Evolutionary conservation across 805 yeast genomes (phyloP), one percentile per base, ranked within the genome.

Genomic region (Saccharomycopsis malanga): DNA sequence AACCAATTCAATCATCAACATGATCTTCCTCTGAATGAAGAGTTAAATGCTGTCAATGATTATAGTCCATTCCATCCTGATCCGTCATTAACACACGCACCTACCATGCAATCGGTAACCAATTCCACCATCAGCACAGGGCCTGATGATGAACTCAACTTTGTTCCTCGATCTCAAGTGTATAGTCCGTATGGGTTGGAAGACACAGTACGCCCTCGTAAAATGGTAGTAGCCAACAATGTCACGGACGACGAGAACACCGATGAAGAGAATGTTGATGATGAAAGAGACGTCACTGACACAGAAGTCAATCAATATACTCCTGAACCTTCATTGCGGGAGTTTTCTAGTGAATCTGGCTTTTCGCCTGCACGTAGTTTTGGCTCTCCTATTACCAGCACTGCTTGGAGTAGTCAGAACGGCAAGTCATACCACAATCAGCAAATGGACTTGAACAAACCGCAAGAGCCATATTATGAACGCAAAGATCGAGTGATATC

Each of bases 151-250:
- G 39, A 38, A 12, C 29, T 45, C 25, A 24, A 30, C 21, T 39
- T 49, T 36, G 34, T 37, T 15, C 46, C 40, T 20, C 22, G 43
- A 24, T 27, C 39, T 10, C 42, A 38, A 12, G 32, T 37, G n/a
- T 44, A 39, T 44, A 45, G 34, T 21, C 37, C 49, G 4, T 35
- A 44, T 32, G 50, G 34, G 14, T 7, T 25, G 14, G 46, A 41
- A 5, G 39, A 42, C 27, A 29, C 39, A 22, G 46, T 40, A 5
- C 22, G 32, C 14, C 46, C 49, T 9, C 44, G 46, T 9, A 37
- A 30, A 35, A 47, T 47, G 50, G 44, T 36, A 10, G 44, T 47
- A 4, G 48, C 53, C 27, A 45, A 45, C 27, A 45, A 45, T 18
- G 45, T 37, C 23, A 39, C 40, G 15, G 48, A 48, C 30, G 42